Evolutionary conservation across 2,329 filamentous ascomycete species (phyloP).

Genomic region (Aureobasidium sp.): DNA sequence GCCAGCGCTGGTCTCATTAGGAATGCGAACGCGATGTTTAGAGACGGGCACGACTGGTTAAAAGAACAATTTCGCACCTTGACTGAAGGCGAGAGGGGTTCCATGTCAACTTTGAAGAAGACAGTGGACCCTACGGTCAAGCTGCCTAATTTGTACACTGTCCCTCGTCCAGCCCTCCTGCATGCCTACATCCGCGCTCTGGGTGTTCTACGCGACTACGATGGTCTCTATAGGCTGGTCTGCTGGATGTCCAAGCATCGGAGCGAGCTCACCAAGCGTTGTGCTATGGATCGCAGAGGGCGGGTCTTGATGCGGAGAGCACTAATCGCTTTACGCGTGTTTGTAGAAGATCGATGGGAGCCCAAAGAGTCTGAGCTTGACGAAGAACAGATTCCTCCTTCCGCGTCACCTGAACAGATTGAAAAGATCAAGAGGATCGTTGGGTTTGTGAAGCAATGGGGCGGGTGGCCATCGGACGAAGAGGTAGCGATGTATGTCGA

Average conservation of each 20-base stretch:
- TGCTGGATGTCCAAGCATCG: constrained; percentile 53
- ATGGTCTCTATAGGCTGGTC: constrained; percentile 51
- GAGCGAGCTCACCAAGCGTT: constrained; percentile 26
- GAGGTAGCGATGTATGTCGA: constrained; percentile 31
- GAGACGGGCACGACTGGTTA: neutral
- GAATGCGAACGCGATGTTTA: neutral
- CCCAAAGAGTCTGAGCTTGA: neutral
- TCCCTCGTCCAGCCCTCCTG: constrained; percentile 42
- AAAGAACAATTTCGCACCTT: constrained; percentile 16
- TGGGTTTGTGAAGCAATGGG: constrained; percentile 34
- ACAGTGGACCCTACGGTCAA: neutral
- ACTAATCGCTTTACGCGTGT: constrained; percentile 36
- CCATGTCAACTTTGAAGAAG: neutral
- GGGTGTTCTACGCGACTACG: constrained; percentile 53
- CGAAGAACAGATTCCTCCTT: neutral
- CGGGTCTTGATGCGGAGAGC: constrained; percentile 29
- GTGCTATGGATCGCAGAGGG: constrained; percentile 26
- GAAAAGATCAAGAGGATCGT: constrained; percentile 22
- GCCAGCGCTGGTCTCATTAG: neutral
- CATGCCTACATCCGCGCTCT: constrained; percentile 59
- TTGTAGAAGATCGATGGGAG: constrained; percentile 32
- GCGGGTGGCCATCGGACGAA: constrained; percentile 37
- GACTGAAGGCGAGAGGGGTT: neutral
- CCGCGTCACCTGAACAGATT: constrained; percentile 18
- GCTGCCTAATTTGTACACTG: constrained; percentile 33